Evolutionary conservation across 2,329 filamentous ascomycete species (phyloP).

Genomic region (Aspergillus intermedius): DNA sequence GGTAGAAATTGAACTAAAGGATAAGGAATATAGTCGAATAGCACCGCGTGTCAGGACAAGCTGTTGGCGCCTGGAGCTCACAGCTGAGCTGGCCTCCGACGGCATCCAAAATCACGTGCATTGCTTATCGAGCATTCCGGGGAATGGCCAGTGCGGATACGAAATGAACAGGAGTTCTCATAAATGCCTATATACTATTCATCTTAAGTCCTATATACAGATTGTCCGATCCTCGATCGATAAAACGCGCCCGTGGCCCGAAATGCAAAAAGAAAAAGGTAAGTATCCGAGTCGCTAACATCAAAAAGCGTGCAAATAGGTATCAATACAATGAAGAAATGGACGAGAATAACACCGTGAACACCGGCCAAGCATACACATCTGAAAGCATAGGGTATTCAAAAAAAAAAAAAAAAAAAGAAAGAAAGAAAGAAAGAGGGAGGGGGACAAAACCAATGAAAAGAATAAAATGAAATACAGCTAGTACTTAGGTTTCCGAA

Average conservation of each 20-base stretch:
- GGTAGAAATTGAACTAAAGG: background rate
- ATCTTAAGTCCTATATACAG: background rate
- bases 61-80: background rate
- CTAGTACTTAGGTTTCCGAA: conserved; percentile 25
- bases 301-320: too few species aligned
- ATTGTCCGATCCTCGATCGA: background rate
- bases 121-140: background rate
- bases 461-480: conserved; percentile 1
- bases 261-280: too few species aligned
- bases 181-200: background rate
- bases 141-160: background rate
- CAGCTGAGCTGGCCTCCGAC: background rate
- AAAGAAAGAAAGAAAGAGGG: too few species aligned
- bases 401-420: background rate
- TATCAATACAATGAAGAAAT: too few species aligned
- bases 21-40: background rate
- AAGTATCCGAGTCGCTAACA: too few species aligned
- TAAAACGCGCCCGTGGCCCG: too few species aligned
- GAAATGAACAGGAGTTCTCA: background rate
- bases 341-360: background rate
- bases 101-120: conserved; percentile 24
- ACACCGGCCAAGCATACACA: too few species aligned
- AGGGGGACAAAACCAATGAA: too few species aligned
- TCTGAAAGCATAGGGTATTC: background rate
- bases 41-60: background rate